These are phyloP conservation scores for Arxiozyma telluris DNA, from an alignment of 1,139 yeast genomes.

Conservation along the genomic window DNA sequence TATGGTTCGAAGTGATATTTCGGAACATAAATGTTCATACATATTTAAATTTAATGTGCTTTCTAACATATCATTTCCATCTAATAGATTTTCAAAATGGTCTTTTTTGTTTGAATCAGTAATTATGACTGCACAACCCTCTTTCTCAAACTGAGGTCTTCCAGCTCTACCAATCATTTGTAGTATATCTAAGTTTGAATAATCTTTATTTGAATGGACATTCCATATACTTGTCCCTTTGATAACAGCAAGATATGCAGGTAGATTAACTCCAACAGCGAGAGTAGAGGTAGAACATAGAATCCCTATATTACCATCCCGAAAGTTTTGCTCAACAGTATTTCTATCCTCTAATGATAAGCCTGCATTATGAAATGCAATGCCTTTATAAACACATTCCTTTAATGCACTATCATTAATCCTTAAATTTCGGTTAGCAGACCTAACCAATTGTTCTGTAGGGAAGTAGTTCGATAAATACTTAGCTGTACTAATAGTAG, in stretches of 20 bases:
- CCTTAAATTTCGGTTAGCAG: background rate
- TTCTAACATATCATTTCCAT: conserved; percentile 41
- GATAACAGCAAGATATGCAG: conserved; percentile 87
- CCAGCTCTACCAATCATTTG: conserved; percentile 55
- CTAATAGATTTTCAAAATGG: conserved; percentile 36
- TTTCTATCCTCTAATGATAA: conserved; percentile 38
- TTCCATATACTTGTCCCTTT: conserved; percentile 64
- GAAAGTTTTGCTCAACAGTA: conserved; percentile 38
- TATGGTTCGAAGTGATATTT: conserved; percentile 39
- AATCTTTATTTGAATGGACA: conserved; percentile 30
- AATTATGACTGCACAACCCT: conserved; percentile 47
- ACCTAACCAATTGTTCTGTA: background rate
- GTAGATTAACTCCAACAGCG: conserved; percentile 94
- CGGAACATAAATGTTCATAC: conserved; percentile 43
- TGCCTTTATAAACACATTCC: conserved; percentile 30
- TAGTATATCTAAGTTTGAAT: conserved; percentile 39
- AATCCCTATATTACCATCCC: conserved; percentile 36
- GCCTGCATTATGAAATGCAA: conserved; percentile 56
- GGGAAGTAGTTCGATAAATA: conserved; percentile 12
- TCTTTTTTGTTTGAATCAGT: conserved; percentile 35
- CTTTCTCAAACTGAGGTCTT: conserved; percentile 45
- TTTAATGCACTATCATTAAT: conserved; percentile 9
- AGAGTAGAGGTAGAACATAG: conserved; percentile 52
- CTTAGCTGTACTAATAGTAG: conserved; percentile 41
- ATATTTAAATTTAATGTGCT: conserved; percentile 40